Percentiles rank a stretch among this genome's conserved stretches.
phyloP scores from a whole-genome alignment of 176 grass and related monocot species.

The Panicum miliaceum region DNA sequence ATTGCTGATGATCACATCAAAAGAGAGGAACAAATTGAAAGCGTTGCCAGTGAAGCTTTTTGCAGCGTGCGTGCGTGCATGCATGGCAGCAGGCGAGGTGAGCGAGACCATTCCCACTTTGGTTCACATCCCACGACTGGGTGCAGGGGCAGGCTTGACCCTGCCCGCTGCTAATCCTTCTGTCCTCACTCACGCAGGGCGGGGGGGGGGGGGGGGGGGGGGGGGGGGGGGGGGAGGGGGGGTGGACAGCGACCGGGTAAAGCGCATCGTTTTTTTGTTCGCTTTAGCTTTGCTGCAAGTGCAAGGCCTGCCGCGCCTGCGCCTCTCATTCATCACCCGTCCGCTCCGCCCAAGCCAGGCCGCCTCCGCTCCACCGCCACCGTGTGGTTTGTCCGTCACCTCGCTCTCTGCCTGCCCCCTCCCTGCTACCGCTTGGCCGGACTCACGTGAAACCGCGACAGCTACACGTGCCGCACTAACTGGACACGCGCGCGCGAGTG shows the following conservation, averaged over 20 bases:
- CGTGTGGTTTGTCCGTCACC: neutral
- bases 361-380: neutral
- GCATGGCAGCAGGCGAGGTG: slow-evolving; percentile 10
- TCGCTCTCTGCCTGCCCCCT: neutral
- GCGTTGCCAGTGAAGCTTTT: neutral
- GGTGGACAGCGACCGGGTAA: slow-evolving; percentile 35
- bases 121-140: no score
- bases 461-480: slow-evolving; percentile 49
- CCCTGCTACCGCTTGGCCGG: neutral
- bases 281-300: slow-evolving; percentile 26
- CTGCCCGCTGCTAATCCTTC: neutral
- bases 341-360: no score
- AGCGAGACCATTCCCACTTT: neutral
- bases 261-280: slow-evolving; percentile 51
- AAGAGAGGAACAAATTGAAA: neutral
- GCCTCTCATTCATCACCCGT: neutral
- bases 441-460: slow-evolving; percentile 44
- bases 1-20: no score
- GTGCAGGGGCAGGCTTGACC: no score
- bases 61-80: neutral
- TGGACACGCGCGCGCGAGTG: slow-evolving; percentile 33
- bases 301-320: neutral
- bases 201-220: no score
- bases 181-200: slow-evolving; percentile 42
- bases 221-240: no score